Evolutionary conservation across 441 rosid genomes (phyloP), one percentile per base, ranked within the genome.

Genomic region (Eruca vesicaria): DNA sequence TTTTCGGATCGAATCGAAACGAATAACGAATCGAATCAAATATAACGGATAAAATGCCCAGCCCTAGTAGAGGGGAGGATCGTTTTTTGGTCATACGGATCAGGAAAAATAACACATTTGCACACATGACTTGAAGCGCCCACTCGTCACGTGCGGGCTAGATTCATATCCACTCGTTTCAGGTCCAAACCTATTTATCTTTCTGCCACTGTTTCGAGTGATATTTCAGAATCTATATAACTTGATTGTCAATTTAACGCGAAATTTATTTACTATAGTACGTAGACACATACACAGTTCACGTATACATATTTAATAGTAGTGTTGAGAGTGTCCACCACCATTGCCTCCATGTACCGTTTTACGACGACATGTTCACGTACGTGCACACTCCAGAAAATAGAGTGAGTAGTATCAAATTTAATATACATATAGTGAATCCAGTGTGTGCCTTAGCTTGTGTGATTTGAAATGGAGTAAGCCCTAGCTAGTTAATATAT

Each of bases 81-180:
- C 14, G 45, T 19, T 53, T 67, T 9, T 18, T 35, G 1, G 38
- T 35, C 38, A 35, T 7, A 43, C 61, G 67, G 72, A 67, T 59
- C 61, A 21, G 33, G 48, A 8, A 32, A 59, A 43, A 23, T 59
- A 58, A 32, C 72, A 74, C 78, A 72, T 74, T 60, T 15, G 66
- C 67, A 68, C 72, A 23, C 31, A 74, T 61, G 74, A 33, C 35
- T 32, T 31, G 56, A 23, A 33, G 63, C 48, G 68, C 43, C 68
- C 79, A 75, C 73, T 68, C 63, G 64, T 75, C 74, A 62, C 79
- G 74, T 75, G 79, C 74, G 73, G 74, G 63, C 68, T 68, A 60
- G 14, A 68, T 32, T 68, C 15, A 36, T 35, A 75, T 60, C 69
- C 74, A 62, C 69, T 75, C 68, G 73, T 68, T 74, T 28, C 67